phyloP scores from a whole-genome alignment of 352 stramenopile species.

The Aphanomyces astaci region DNA sequence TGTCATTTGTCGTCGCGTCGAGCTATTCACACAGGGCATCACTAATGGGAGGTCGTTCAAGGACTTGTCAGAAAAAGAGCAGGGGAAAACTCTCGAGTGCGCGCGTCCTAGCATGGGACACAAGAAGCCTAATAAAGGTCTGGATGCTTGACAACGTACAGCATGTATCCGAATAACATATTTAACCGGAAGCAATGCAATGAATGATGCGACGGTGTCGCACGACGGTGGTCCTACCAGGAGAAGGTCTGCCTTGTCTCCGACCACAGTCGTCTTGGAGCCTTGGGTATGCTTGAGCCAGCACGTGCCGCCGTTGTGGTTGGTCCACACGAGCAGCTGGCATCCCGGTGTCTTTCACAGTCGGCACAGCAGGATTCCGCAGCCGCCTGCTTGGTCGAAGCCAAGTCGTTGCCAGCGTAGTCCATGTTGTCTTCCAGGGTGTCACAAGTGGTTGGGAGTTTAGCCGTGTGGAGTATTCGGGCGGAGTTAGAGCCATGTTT shows the following conservation, averaged over 20 bases:
- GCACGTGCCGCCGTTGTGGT: conserved; percentile 25
- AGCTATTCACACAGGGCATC: too few relatives aligned
- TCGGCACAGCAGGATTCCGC: conserved; percentile 19
- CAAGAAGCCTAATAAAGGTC: too few relatives aligned
- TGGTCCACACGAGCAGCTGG: conserved; percentile 3
- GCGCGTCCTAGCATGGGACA: too few relatives aligned
- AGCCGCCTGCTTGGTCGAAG: neutral
- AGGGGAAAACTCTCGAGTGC: too few relatives aligned
- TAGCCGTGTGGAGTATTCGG: neutral
- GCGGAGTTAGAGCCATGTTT: neutral
- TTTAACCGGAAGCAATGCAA: too few relatives aligned
- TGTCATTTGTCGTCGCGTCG: too few relatives aligned
- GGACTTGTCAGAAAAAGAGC: too few relatives aligned
- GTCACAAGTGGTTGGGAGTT: neutral
- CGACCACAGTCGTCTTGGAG: neutral
- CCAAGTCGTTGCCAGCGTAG: conserved; percentile 20
- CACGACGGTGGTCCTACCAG: neutral
- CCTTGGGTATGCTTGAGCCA: conserved; percentile 22
- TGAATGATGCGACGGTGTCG: neutral
- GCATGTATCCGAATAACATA: too few relatives aligned
- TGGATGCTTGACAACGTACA: too few relatives aligned
- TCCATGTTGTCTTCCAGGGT: neutral
- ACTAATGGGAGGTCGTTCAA: too few relatives aligned
- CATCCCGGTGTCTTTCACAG: conserved; percentile 1
- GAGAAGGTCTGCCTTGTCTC: neutral